Percentiles rank a stretch among this genome's conserved stretches.
Evolutionary conservation across 345 rosid species (phyloP).

Genomic region (Leavenworthia alabamica): DNA sequence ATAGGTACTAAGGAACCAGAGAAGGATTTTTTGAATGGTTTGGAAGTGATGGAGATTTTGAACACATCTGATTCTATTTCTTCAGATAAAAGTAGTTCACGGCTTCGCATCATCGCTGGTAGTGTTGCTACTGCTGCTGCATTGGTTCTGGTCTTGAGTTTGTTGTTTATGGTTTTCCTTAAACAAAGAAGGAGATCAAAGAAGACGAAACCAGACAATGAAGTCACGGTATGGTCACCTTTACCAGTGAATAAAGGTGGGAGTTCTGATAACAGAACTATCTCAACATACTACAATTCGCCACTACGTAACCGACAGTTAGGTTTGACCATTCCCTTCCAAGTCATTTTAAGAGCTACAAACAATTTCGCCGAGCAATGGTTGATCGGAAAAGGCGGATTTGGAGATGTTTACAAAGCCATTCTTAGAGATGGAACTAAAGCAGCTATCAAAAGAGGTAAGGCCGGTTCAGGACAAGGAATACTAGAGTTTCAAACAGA

Average conservation of each 20-base stretch:
- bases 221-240: constrained; percentile 38
- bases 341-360: constrained; percentile 13
- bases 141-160: constrained; percentile 12
- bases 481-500: constrained; percentile 24
- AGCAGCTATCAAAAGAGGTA: constrained; percentile 24
- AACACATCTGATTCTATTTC: constrained; percentile 34
- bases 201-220: constrained; percentile 37
- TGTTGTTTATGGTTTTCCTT: constrained; percentile 22
- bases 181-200: constrained; percentile 18
- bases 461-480: constrained; percentile 25
- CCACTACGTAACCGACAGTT: constrained; percentile 9
- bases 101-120: constrained; percentile 34
- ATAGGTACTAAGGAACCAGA: constrained; percentile 4
- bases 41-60: constrained; percentile 61
- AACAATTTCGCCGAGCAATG: constrained; percentile 12
- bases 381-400: constrained; percentile 23
- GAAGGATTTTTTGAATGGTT: constrained; percentile 49
- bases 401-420: constrained; percentile 27
- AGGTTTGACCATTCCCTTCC: constrained; percentile 20
- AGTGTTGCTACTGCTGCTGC: constrained; percentile 38
- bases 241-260: constrained; percentile 37
- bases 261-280: constrained; percentile 30
- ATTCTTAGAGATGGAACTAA: constrained; percentile 10
- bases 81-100: constrained; percentile 18
- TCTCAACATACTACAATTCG: constrained; percentile 8